Percentiles rank a stretch among this genome's conserved stretches.
Evolutionary conservation across 2,329 filamentous ascomycete genomes (phyloP).

Genomic region (Colletotrichum zoysiae): DNA sequence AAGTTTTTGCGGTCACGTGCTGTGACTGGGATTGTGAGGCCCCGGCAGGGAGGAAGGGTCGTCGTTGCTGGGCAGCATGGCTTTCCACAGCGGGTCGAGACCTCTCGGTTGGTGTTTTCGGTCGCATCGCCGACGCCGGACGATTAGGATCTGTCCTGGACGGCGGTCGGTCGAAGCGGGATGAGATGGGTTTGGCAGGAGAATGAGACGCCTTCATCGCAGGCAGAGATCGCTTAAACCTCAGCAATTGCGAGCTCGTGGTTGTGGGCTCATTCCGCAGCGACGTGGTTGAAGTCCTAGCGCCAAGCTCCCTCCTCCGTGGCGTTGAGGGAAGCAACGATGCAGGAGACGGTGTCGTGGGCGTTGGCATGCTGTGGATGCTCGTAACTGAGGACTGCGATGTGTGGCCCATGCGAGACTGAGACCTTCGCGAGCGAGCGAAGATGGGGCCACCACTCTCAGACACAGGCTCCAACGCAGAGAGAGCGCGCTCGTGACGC

Average conservation of each 20-base stretch:
- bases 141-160: slow-evolving; percentile 68
- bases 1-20: slow-evolving; percentile 78
- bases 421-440: slow-evolving; percentile 68
- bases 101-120: slow-evolving; percentile 80
- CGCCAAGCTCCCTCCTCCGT: slow-evolving; percentile 69
- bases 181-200: slow-evolving; percentile 61
- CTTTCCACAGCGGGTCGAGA: slow-evolving; percentile 64
- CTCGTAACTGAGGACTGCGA: slow-evolving; percentile 77
- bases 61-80: slow-evolving; percentile 65
- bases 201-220: slow-evolving; percentile 66
- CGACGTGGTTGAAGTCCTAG: slow-evolving; percentile 66
- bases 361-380: slow-evolving; percentile 71
- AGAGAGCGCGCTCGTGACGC: slow-evolving; percentile 69
- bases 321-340: slow-evolving; percentile 70
- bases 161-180: slow-evolving; percentile 68
- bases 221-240: slow-evolving; percentile 74
- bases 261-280: slow-evolving; percentile 73
- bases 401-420: slow-evolving; percentile 77
- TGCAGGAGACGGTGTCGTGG: slow-evolving; percentile 69
- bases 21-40: slow-evolving; percentile 80
- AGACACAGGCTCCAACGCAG: slow-evolving; percentile 90
- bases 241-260: slow-evolving; percentile 73
- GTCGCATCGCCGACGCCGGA: slow-evolving; percentile 66
- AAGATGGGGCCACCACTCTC: slow-evolving; percentile 83
- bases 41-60: slow-evolving; percentile 85